Evolutionary conservation across 1,284 basidiomycete genomes (phyloP).

Genomic region (Microbotryum scabiosae): DNA sequence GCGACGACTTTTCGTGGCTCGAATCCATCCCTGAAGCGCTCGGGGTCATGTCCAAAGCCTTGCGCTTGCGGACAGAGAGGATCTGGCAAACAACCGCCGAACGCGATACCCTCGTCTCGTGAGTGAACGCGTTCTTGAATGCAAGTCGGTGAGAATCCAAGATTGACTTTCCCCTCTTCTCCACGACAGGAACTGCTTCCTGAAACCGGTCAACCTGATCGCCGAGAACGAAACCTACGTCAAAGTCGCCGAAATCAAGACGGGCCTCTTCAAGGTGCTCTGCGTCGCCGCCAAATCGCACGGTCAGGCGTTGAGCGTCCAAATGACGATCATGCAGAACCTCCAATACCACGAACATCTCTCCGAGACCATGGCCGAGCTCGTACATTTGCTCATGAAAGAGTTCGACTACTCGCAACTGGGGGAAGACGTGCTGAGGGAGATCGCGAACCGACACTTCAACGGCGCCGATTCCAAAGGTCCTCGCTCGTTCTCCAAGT

Average conservation of each 20-base stretch:
- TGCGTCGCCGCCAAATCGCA: constrained; percentile 89
- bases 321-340: constrained; percentile 83
- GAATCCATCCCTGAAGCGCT: constrained; percentile 64
- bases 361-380: constrained; percentile 87
- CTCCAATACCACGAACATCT: constrained; percentile 93
- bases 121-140: constrained; percentile 34
- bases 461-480: constrained; percentile 76
- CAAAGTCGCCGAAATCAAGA: constrained; percentile 63
- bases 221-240: constrained; percentile 81
- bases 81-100: constrained; percentile 82
- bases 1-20: constrained; percentile 59
- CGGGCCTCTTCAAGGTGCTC: constrained; percentile 76
- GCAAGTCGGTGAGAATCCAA: not conserved
- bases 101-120: constrained; percentile 74
- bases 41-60: constrained; percentile 58
- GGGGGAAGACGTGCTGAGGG: constrained; percentile 78
- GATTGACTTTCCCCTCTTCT: constrained; percentile 1
- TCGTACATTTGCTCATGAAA: constrained; percentile 66
- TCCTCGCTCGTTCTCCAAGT: constrained; percentile 74
- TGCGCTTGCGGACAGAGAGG: constrained; percentile 64
- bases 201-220: constrained; percentile 74
- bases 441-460: constrained; percentile 71
- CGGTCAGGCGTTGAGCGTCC: constrained; percentile 70
- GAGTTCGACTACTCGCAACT: constrained; percentile 86
- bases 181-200: constrained; percentile 57